Evolutionary conservation across 805 yeast species (phyloP), one percentile per base, ranked within the genome.

Genomic region (Candida sphagnicola): DNA sequence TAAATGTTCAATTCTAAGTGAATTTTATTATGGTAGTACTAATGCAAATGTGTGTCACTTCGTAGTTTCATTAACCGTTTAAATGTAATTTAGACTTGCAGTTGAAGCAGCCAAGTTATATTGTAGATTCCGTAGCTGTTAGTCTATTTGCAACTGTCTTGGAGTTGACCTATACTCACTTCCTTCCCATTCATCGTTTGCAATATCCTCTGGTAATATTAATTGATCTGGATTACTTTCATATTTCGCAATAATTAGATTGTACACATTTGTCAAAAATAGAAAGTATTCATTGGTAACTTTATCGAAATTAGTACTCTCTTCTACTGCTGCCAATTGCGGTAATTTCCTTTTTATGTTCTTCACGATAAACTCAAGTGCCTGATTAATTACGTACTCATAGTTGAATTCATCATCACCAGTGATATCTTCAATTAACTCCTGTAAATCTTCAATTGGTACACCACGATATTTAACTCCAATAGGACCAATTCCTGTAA

Each of bases 401-500:
- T 29, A 38, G 8, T 32, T 28, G 11, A 31, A 29, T 6, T 28
- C 18, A 15, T 28, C 16, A 1, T 29, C 19, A n/a, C 34, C 19
- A n/a, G 28, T 31, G 1, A 34, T 33, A 2, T 18, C 18, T 17
- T 31, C 36, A 8, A 40, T 18, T 17, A 38, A 8, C 15, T 30
- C 29, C 14, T 21, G 8, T 8, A 34, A 3, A 21, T 35, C 31
- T 11, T 18, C 18, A 14, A 25, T 28, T 11, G 37, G 35, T 14
- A 26, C 11, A 1, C 30, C 34, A 6, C 38, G 30, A 24, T 31
- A 41, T 24, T 10, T 19, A 8, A 55, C 41, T 0, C 58, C 63
- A 8, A 53, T 47, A 10, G 54, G 53, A n/a, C 41, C 53, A 6
- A 57, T 39, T 10, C 59, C 61, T 35, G 49, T 50, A n/a, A 50